Evolutionary conservation across 202 grass and related monocot species (phyloP).

Genomic region (Brachypodium distachyon): DNA sequence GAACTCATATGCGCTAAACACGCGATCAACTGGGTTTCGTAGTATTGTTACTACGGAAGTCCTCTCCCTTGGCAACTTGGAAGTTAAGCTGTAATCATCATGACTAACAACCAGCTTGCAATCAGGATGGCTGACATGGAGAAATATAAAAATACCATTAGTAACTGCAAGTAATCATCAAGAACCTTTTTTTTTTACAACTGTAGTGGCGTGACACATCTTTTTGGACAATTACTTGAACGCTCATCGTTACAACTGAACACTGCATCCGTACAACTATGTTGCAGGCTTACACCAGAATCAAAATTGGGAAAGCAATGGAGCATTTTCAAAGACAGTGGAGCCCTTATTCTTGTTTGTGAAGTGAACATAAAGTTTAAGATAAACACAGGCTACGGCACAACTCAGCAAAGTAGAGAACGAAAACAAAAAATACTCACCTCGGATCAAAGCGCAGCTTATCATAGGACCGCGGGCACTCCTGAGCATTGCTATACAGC

Average conservation of each 20-base stretch:
- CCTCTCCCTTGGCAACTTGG: slow-evolving; percentile 75
- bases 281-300: background rate
- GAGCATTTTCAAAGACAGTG: background rate
- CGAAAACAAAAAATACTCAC: slow-evolving; percentile 19
- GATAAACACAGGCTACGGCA: background rate
- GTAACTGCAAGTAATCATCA: background rate
- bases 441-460: slow-evolving; percentile 80
- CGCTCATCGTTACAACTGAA: background rate
- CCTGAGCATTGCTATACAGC: slow-evolving; percentile 59
- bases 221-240: background rate
- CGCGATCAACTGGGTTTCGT: slow-evolving; percentile 79
- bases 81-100: slow-evolving; percentile 95
- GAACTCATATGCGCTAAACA: slow-evolving; percentile 94
- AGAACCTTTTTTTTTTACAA: background rate
- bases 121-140: slow-evolving; percentile 68
- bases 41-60: slow-evolving; percentile 93
- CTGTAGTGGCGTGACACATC: background rate
- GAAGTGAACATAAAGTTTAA: background rate
- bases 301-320: background rate
- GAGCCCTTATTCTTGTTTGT: background rate
- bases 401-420: background rate
- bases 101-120: slow-evolving; percentile 91
- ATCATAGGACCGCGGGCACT: slow-evolving; percentile 87
- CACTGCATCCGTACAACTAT: background rate
- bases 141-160: slow-evolving; percentile 12